phyloP scores from a whole-genome alignment of 2,329 filamentous ascomycete genomes.

The Talaromyces pinophilus region DNA sequence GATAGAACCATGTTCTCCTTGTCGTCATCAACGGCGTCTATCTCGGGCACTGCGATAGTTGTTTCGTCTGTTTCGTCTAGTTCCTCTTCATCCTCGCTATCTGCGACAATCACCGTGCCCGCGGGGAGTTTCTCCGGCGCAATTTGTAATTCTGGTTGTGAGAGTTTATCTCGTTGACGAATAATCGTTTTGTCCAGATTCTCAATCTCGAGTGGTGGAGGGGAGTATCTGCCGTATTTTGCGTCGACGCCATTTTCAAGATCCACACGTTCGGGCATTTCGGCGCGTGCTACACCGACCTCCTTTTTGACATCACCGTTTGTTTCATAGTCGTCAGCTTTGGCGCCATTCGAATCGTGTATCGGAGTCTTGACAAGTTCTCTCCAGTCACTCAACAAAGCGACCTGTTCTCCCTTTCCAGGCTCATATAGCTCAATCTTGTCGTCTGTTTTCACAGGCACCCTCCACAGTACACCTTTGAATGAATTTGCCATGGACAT shows the following conservation, averaged over 20 bases:
- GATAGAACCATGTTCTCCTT: not conserved
- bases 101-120: constrained; percentile 9
- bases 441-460: constrained; percentile 28
- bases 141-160: not conserved
- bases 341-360: constrained; percentile 24
- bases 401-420: constrained; percentile 45
- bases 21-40: constrained; percentile 10
- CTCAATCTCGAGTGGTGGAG: constrained; percentile 23
- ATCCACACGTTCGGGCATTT: not conserved
- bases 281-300: not conserved
- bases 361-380: constrained; percentile 45
- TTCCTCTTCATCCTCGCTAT: constrained; percentile 18
- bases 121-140: not conserved
- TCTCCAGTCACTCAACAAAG: constrained; percentile 50
- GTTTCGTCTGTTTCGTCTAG: not conserved
- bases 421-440: constrained; percentile 38
- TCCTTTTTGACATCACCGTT: not conserved
- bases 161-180: constrained; percentile 12
- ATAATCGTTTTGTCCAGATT: constrained; percentile 19
- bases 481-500: constrained; percentile 35
- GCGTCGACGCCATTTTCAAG: not conserved
- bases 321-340: not conserved
- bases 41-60: not conserved
- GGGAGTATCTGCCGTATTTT: constrained; percentile 18
- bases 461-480: constrained; percentile 46